Base-by-base conservation (phyloP, 371 early-diverging fungal genomes). In the Dichotomocladium elegans region DNA sequence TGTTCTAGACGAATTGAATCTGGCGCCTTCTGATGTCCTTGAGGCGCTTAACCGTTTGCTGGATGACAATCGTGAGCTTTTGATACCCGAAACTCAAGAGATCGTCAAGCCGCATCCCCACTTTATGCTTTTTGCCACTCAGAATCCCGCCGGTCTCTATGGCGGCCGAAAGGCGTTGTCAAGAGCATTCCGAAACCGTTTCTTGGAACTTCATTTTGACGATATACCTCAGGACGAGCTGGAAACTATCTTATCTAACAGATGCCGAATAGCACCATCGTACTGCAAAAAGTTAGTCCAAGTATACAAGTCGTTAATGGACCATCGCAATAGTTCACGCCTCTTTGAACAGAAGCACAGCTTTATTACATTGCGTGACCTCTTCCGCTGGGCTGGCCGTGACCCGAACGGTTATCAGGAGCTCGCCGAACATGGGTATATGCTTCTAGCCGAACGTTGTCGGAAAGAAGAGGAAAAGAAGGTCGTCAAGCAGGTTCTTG, bases 121-220 rank as follows among this genome's bases (percentile, higher is more conserved):
- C 59, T 99, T 99, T 68, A 94, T 96, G 91, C 83, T 99, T 8
- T 99, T 99, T 83, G 99, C 99, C 8, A 99, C 99, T 14, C 99
- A 99, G 71, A 99, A 99, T 73, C 97, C 99, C 3, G 90, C 98
- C n/a, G 92, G 92, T 31, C 75, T 92, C 28, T 99, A 99, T 74
- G 97, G 96, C 58, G 99, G 99, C 17, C 92, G 99, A 58, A 99
- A 99, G 70, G 90, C 88, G 25, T 82, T 99, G n/a, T 97, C 98
- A 1, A 83, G 98, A 25, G 99, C 99, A 2, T 99, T 99, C 87
- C 89, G 99, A 37, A 99, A 99, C 71, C 92, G 99, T 64, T 99
- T 99, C 72, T 72, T 99, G 47, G 99, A 98, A 68, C 77, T 99
- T 37, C 90, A 94, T 60, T 96, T 98, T 66, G 92, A 90, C 55